These are phyloP conservation scores for Tilletiopsis washingtonensis DNA, from an alignment of 1,284 basidiomycete species.

Conservation along the genomic window DNA sequence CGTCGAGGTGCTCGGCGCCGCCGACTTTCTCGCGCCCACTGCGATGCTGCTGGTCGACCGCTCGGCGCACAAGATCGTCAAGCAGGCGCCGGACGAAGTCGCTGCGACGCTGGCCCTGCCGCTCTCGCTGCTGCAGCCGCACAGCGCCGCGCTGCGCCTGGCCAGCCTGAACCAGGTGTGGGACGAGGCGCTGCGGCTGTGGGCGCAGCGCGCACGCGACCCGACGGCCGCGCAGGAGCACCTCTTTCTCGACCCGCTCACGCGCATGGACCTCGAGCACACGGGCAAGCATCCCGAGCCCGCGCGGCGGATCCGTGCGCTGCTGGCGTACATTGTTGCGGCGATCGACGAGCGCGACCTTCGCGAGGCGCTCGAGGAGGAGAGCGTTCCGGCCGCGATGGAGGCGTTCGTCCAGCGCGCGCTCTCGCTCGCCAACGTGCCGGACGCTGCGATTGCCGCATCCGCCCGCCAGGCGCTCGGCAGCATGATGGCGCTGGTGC, in stretches of 20 bases:
- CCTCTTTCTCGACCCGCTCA: conserved; percentile 34
- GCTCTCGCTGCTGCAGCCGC: conserved; percentile 55
- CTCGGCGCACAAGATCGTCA: conserved; percentile 63
- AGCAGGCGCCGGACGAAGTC: conserved; percentile 49
- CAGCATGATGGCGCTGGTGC: conserved; percentile 28
- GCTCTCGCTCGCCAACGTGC: too few relatives aligned
- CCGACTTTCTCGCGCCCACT: conserved; percentile 74
- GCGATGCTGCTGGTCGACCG: conserved; percentile 81
- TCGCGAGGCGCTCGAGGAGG: conserved; percentile 19
- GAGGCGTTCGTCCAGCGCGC: too few relatives aligned
- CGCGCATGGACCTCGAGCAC: conserved; percentile 29
- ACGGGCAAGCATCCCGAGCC: conserved; percentile 33
- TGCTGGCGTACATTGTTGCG: conserved; percentile 5
- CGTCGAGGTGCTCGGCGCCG: conserved; percentile 71
- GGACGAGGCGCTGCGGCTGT: conserved; percentile 28
- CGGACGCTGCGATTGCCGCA: too few relatives aligned
- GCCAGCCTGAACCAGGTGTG: conserved; percentile 47
- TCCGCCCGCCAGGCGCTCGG: too few relatives aligned
- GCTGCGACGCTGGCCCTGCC: conserved; percentile 59
- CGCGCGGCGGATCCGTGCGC: conserved; percentile 26
- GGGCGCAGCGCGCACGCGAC: conserved; percentile 18
- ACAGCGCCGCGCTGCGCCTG: conserved; percentile 57
- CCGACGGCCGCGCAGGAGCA: conserved; percentile 16
- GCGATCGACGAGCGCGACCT: background rate
- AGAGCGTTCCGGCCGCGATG: too few relatives aligned